Evolutionary conservation across 495 filamentous ascomycete genomes (phyloP), one percentile per base, ranked within the genome.

Genomic region (Hyaloscypha variabilis): DNA sequence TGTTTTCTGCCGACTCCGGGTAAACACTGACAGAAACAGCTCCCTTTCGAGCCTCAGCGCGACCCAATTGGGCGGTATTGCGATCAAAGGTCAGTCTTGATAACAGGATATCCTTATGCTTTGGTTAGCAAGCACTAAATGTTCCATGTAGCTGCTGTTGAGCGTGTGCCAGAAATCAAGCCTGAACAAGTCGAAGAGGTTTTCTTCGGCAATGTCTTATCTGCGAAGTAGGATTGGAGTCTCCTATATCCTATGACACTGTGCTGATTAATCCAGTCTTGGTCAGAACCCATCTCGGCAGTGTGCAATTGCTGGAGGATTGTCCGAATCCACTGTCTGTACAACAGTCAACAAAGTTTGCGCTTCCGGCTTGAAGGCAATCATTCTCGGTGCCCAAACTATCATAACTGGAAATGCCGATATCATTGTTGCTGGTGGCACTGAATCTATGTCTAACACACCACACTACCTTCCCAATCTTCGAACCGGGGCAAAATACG

Each of bases 291-390:
- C 95, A 60, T 93, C 96, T 60, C 89, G 96, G 57, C 95, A 99
- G 81, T 96, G 91, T 76, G 93, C 93, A 62, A 82, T 99, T 72
- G 83, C 85, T 69, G 95, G 93, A 68, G 95, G 95, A 57, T 89
- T 99, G 62, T 76, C 84, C 2, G 81, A 95, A 21, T 82, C 84
- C 17, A 91, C 89, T 58, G 87, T 97, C 72, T 91, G 88, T 80
- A 98, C 96, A 50, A 96, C 93, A 30, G 85, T 99, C 64, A 99
- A 98, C 88, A 99, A 99, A 81, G 95, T 99, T 72, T 99, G 95
- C 84, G 95, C 95, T 63, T 97, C 93, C 54, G 86, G 88, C 50
- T 73, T 97, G 72, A 99, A 99, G 81, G 93, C 95, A 65, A 89
- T 98, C 77, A 94, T 97, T 68, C 85, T 99, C 62, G 96, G 90